These are phyloP conservation scores for Citrullus amarus DNA, from an alignment of 306 rosid species.

Conservation along the genomic window DNA sequence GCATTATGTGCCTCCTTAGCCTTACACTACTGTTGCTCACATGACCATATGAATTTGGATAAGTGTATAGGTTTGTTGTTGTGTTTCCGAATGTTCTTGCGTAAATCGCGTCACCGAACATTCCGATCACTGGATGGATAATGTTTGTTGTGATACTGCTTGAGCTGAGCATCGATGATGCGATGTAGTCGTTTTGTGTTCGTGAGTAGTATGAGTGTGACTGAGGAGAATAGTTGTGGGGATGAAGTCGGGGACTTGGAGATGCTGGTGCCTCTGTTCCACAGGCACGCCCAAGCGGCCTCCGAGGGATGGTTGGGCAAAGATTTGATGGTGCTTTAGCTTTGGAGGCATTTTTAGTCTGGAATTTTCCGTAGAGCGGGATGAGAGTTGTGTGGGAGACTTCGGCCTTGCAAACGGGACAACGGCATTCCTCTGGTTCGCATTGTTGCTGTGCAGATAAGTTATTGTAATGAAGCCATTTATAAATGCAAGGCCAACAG, in stretches of 20 bases:
- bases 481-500: constrained; percentile 97
- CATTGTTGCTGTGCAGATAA: constrained; percentile 20
- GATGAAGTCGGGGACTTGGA: constrained; percentile 22
- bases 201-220: constrained; percentile 17
- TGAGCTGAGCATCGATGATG: constrained; percentile 23
- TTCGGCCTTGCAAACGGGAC: constrained; percentile 88
- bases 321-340: constrained; percentile 20
- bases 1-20: constrained; percentile 52
- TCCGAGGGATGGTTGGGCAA: constrained; percentile 37
- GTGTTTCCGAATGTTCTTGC: constrained; percentile 3
- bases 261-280: constrained; percentile 20
- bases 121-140: constrained; percentile 21
- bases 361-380: constrained; percentile 66
- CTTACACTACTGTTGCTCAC: constrained; percentile 13
- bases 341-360: constrained; percentile 27
- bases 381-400: constrained; percentile 49
- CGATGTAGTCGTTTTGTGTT: constrained; percentile 7
- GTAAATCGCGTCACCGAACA: not conserved
- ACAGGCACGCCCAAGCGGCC: constrained; percentile 47
- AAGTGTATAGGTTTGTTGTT: not conserved
- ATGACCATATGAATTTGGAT: constrained; percentile 10
- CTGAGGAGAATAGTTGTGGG: constrained; percentile 15
- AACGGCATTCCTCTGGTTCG: constrained; percentile 20
- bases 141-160: constrained; percentile 22
- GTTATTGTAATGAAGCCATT: constrained; percentile 50